phyloP scores from a whole-genome alignment of 805 yeast species.

The Saturnispora sanitii region DNA sequence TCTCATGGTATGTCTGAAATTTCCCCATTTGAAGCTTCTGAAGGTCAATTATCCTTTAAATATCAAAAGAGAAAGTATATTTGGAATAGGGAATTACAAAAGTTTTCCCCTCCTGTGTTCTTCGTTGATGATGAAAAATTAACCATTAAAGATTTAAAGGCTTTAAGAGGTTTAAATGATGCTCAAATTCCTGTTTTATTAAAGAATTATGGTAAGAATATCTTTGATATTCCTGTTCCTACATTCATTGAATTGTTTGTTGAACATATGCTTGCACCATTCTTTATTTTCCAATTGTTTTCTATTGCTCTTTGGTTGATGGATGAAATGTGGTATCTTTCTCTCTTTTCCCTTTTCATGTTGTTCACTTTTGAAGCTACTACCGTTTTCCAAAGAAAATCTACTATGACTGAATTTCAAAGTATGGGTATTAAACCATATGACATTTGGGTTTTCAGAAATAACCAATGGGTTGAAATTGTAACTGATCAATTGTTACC shows the following conservation, averaged over 20 bases:
- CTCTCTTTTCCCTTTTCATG: constrained; percentile 86
- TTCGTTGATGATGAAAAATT: constrained; percentile 59
- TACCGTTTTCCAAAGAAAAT: constrained; percentile 89
- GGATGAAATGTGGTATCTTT: constrained; percentile 95
- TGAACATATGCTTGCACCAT: constrained; percentile 97
- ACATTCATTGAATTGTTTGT: constrained; percentile 82
- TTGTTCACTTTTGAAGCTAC: constrained; percentile 87
- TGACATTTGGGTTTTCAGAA: constrained; percentile 61
- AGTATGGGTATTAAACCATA: constrained; percentile 96
- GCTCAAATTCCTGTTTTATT: constrained; percentile 28
- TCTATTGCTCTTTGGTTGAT: constrained; percentile 93
- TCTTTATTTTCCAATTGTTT: constrained; percentile 92
- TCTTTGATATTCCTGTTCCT: constrained; percentile 92
- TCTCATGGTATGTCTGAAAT: constrained; percentile 83
- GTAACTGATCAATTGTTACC: constrained; percentile 76
- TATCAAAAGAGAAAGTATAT: constrained; percentile 91
- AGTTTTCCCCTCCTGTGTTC: constrained; percentile 77
- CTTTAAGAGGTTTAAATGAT: constrained; percentile 26
- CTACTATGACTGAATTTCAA: constrained; percentile 91
- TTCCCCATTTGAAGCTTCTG: constrained; percentile 44
- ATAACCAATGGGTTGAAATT: constrained; percentile 55
- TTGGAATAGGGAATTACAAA: constrained; percentile 40
- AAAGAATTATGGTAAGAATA: constrained; percentile 72
- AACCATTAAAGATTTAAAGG: constrained; percentile 46
- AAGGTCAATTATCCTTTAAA: constrained; percentile 56